Evolutionary conservation across 345 rosid genomes (phyloP), one percentile per base, ranked within the genome.

Genomic region (Aquilaria malaccensis): DNA sequence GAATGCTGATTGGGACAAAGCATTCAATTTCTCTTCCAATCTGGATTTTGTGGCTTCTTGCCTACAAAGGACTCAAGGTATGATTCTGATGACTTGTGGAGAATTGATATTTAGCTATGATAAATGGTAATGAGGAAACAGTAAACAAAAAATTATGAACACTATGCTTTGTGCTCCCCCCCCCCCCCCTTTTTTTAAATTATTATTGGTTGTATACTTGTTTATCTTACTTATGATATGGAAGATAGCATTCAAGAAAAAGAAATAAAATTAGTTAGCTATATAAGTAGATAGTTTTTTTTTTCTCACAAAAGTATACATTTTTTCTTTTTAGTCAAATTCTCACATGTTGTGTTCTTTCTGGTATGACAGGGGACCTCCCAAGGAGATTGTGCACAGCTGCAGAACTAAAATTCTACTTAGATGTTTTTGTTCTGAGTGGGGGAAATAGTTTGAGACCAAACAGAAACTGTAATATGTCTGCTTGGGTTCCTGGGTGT

Each of bases 401-500:
- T 58, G 96, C 96, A 29, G 99, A 93, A 76, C 63, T 82, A 74
- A 85, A 76, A 67, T 79, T 85, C 77, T 90, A 93, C 75, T 80
- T 87, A 4, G 72, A 75, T 63, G 72, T 59, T 56, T 81, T 89
- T 67, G 67, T 83, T 66, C 72, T 68, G 49, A 45, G 75, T 50
- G 64, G 86, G 41, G 66, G 32, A 37, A 67, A 65, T 59, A 55
- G 72, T 72, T 71, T 89, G 77, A 79, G 69, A 76, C 83, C 86
- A 22, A 94, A 88, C 80, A 65, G 12, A 56, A 86, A 93, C 63
- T 93, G 99, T 69, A 90, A 93, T 73, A 70, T 90, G 66, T 87
- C 88, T 45, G 74, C 87, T 14, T 90, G 96, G 99, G 68, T 79
- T 65, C 66, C 92, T 59, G 97, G 97, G 58, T 94, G 99, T 80